Conservation (phyloP, 352 stramenopile genomes). For the Lagenidium giganteum region DNA sequence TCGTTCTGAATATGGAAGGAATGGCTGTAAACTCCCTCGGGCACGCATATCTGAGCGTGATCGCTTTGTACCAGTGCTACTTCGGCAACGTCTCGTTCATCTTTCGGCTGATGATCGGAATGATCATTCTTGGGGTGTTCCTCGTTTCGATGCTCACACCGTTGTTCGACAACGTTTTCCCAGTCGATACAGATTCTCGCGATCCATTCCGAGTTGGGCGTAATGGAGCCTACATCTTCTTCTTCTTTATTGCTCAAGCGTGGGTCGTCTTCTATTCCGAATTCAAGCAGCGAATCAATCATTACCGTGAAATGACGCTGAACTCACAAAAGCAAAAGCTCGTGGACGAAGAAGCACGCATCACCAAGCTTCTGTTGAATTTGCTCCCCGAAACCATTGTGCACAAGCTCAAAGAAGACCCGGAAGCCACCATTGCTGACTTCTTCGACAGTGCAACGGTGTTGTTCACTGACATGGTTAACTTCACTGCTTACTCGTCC, state of each 20-base stretch:
- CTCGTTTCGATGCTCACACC: conserved; percentile 58
- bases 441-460: conserved; percentile 84
- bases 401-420: conserved; percentile 77
- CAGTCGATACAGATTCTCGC: too few relatives aligned
- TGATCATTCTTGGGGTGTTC: conserved; percentile 60
- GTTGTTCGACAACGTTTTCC: conserved; percentile 26
- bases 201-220: conserved; percentile 47
- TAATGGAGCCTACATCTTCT: conserved; percentile 80
- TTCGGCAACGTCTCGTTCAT: conserved; percentile 78
- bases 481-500: conserved; percentile 81
- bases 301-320: conserved; percentile 77
- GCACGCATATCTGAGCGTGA: conserved; percentile 73
- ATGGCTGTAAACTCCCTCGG: conserved; percentile 61
- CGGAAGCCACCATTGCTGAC: conserved; percentile 73
- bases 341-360: conserved; percentile 69
- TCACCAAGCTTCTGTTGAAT: conserved; percentile 76
- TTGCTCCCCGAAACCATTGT: conserved; percentile 82
- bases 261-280: conserved; percentile 86
- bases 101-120: conserved; percentile 46
- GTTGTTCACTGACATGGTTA: conserved; percentile 84
- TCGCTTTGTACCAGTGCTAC: conserved; percentile 81
- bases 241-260: conserved; percentile 71
- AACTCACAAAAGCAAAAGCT: conserved; percentile 84
- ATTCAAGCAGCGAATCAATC: conserved; percentile 86
- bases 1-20: conserved; percentile 63